Base-by-base conservation (phyloP, 2,329 filamentous ascomycete species). In the Dactylellina haptotyla region DNA sequence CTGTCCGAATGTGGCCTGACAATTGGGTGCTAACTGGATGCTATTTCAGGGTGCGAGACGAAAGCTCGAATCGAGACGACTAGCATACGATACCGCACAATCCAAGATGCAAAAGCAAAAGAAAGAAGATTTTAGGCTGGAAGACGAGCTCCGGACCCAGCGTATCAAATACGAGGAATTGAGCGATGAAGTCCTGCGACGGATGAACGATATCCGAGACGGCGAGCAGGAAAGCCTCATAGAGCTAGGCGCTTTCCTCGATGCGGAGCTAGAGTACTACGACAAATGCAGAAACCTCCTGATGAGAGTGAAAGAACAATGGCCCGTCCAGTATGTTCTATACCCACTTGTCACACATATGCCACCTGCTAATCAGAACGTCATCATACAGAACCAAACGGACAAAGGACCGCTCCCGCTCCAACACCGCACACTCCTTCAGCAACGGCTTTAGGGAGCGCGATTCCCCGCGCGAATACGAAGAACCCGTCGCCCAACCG, bases 121-220 rank as follows among this genome's bases (percentile, higher is more conserved):
- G 83, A 92, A 90, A 78, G 94, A 98, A 79, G 94, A 98, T 80
- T 96, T 95, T 83, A 87, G 92, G 75, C 86, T 95, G 64, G 95
- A 98, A 81, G 94, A 98, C 80, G 94, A 98, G 81, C 86, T 97
- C 61, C 90, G 94, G 64, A 87, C 88, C 26, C 92, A 95, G 80
- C 96, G 96, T 81, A 91, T 92, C 78, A 98, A 98, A 82, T 98
- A 97, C 79, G 95, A 98, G 80, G 95, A 98, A 83, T 90, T 92
- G 14, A 95, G 87, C 79, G 94, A 98, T 79, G 94, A 98, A 78
- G 93, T 98, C 62, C 86, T 89, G 77, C 88, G 94, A 71, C 87
- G 94, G 63, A 98, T 98, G 95, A 88, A 96, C 81, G 94, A 98
- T 79, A 96, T 98, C 82, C 94, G 95, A 83, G 93, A 97, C 78